Evolutionary conservation across 306 rosid genomes (phyloP), one percentile per base, ranked within the genome.

Genomic region (Ormosia emarginata): DNA sequence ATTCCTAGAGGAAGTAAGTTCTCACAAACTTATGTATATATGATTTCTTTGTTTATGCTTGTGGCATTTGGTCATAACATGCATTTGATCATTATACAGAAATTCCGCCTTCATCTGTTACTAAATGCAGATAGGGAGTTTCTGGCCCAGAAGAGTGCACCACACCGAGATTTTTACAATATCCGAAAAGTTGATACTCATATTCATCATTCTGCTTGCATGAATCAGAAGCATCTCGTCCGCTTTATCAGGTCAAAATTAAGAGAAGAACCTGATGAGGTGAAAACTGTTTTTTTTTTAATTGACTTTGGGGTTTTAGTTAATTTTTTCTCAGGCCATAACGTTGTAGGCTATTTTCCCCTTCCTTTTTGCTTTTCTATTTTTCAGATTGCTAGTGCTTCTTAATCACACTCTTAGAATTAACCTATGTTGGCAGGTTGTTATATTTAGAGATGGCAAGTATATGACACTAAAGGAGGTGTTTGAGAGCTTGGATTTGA

Each of bases 361-460:
- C 3, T 49, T 12, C 33, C 57, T 8, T 58, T 4, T 33, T 36
- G 52, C 79, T 33, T 17, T 18, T 77, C 37, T 12, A n/a, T 15
- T 59, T 85, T 71, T 63, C 56, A 29, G 13, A 58, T 57, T 78
- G 13, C 53, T 32, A 47, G 47, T 18, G 74, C 77, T 80, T 80
- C 71, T 73, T 39, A 59, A 55, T 4, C 29, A 32, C 15, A 14
- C 55, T 7, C 7, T 53, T 53, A 53, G 59, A 5, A 15, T 53
- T 53, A 53, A 53, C 59, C 3, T 14, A 34, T 63, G 29, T 71
- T 83, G 59, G 71, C 94, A 94, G 97, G 98, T 94, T 84, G 97
- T 92, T 52, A 94, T 94, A 82, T 94, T 94, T 85, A 88, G 98
- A 88, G 98, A 94, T 90, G 98, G 98, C 79, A 94, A 87, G 63